phyloP scores from a whole-genome alignment of 164 flowering plant species.

The Annona squamosa region DNA sequence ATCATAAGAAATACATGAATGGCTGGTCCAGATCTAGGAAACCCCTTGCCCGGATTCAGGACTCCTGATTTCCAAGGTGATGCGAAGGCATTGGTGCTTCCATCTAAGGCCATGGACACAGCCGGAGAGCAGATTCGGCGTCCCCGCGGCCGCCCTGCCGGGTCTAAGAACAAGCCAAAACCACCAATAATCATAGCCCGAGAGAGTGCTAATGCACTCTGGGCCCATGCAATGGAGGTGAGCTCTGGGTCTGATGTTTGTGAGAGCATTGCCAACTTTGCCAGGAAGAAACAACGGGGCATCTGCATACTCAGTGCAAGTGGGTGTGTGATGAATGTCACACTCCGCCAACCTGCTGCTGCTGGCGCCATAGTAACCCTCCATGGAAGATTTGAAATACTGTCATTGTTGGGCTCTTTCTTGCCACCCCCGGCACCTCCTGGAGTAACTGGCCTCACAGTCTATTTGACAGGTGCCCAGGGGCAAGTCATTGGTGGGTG shows the following conservation, averaged over 20 bases:
- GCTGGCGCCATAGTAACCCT: constrained; percentile 68
- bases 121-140: constrained; percentile 38
- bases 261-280: constrained; percentile 56
- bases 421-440: constrained; percentile 78
- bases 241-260: constrained; percentile 70
- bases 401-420: constrained; percentile 68
- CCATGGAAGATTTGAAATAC: constrained; percentile 81
- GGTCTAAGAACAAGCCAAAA: constrained; percentile 89
- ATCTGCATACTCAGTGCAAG: constrained; percentile 61
- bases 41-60: constrained; percentile 23
- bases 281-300: constrained; percentile 63
- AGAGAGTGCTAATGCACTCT: constrained; percentile 66
- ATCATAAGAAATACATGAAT: constrained; percentile 21
- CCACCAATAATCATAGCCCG: constrained; percentile 75
- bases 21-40: constrained; percentile 40
- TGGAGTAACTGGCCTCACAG: constrained; percentile 66
- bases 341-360: constrained; percentile 58
- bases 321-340: constrained; percentile 76
- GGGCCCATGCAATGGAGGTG: constrained; percentile 87
- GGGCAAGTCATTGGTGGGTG: constrained; percentile 82
- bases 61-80: constrained; percentile 21
- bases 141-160: constrained; percentile 80
- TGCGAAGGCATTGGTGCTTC: constrained; percentile 19
- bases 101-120: constrained; percentile 20
- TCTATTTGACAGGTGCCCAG: constrained; percentile 70